phyloP scores from a whole-genome alignment of 2,329 filamentous ascomycete genomes.

The Fusarium poae region DNA sequence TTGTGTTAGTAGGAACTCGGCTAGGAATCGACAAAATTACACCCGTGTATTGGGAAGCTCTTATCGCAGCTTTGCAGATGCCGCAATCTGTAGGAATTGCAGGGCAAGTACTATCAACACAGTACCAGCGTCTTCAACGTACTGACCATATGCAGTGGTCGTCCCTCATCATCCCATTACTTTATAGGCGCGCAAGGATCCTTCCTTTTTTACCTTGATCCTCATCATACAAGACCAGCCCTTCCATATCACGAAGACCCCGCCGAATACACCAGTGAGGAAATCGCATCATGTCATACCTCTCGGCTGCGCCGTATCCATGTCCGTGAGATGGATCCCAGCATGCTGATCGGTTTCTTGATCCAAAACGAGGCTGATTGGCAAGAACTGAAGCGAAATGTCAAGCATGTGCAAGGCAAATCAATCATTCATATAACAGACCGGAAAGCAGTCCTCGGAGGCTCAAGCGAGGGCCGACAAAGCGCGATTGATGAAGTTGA shows the following conservation, averaged over 20 bases:
- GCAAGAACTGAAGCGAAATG: conserved; percentile 81
- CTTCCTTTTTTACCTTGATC: conserved; percentile 93
- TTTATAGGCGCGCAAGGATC: conserved; percentile 74
- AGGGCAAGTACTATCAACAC: conserved; percentile 70
- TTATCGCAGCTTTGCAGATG: conserved; percentile 86
- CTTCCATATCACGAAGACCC: conserved; percentile 72
- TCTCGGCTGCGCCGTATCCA: conserved; percentile 84
- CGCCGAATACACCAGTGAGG: conserved; percentile 74
- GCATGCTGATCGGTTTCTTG: conserved; percentile 95
- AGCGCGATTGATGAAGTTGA: conserved; percentile 91
- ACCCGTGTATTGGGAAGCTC: conserved; percentile 93
- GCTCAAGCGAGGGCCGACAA: conserved; percentile 69
- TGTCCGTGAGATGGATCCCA: conserved; percentile 94
- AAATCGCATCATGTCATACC: conserved; percentile 88
- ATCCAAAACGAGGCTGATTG: conserved; percentile 87
- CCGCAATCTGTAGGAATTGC: conserved; percentile 96
- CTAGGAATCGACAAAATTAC: conserved; percentile 95
- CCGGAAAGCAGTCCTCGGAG: conserved; percentile 69
- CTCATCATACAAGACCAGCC: conserved; percentile 84
- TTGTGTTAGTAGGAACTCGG: conserved; percentile 89
- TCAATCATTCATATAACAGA: conserved; percentile 87
- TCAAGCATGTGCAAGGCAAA: conserved; percentile 83
- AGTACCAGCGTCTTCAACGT: background rate
- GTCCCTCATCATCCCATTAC: conserved; percentile 85
- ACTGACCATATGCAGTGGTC: conserved; percentile 70